Conservation (phyloP, 345 rosid genomes). For the Eucalyptus marginata region DNA sequence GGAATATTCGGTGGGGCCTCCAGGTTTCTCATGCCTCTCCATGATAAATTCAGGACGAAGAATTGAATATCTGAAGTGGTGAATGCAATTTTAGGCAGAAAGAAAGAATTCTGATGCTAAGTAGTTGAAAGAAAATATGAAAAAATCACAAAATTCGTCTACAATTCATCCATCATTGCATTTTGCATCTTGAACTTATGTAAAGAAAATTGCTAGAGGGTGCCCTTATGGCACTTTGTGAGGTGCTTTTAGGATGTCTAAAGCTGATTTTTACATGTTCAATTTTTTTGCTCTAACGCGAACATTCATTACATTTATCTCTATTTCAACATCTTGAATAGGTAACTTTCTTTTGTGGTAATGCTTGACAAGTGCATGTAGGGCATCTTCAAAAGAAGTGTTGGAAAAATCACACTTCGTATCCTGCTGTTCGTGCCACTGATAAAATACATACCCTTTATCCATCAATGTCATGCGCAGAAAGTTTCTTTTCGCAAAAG, state of each 20-base stretch:
- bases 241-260: background rate
- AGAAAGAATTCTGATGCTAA: background rate
- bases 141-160: background rate
- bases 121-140: background rate
- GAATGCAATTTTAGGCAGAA: background rate
- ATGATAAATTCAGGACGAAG: constrained; percentile 93
- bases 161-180: background rate
- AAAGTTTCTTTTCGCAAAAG: background rate
- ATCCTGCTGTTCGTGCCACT: background rate
- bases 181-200: background rate
- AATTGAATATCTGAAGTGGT: constrained; percentile 64
- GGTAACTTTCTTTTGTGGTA: background rate
- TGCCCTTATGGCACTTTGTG: background rate
- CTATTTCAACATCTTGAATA: background rate
- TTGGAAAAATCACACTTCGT: background rate
- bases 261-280: background rate
- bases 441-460: background rate
- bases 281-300: background rate
- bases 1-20: constrained; percentile 83
- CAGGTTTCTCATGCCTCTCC: constrained; percentile 89
- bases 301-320: background rate
- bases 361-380: background rate
- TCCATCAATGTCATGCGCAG: background rate
- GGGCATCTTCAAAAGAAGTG: background rate
- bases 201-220: background rate